Evolutionary conservation across 805 yeast genomes (phyloP).

Genomic region (Wickerhamiella kurtzmanii): DNA sequence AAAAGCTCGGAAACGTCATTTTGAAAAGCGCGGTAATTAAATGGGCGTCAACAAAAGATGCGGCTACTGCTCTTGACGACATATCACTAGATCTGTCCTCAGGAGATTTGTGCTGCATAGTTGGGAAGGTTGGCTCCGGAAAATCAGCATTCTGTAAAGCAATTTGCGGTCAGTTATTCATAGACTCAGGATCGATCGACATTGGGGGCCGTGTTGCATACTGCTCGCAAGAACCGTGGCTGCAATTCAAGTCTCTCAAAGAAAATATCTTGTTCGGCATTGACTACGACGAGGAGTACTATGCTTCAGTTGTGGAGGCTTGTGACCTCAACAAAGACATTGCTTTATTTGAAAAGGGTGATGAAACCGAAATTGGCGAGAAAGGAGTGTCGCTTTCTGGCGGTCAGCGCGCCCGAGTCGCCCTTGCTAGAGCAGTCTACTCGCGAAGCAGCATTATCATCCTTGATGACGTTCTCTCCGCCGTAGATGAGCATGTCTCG

Average conservation of each 20-base stretch:
- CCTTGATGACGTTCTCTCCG: conserved; percentile 82
- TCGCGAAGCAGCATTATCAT: conserved; percentile 81
- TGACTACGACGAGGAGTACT: conserved; percentile 61
- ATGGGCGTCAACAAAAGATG: conserved; percentile 1
- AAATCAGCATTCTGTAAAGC: conserved; percentile 73
- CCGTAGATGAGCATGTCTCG: conserved; percentile 92
- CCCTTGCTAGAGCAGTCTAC: conserved; percentile 86
- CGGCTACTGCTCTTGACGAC: conserved; percentile 41
- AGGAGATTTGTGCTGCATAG: conserved; percentile 72
- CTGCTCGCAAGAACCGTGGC: conserved; percentile 86
- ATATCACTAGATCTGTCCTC: conserved; percentile 52
- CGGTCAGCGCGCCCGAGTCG: conserved; percentile 86
- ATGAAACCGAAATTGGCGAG: conserved; percentile 81
- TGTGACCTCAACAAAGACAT: conserved; percentile 74
- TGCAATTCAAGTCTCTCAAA: conserved; percentile 74
- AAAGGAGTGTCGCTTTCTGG: conserved; percentile 93
- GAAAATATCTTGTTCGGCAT: conserved; percentile 74
- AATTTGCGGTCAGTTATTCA: conserved; percentile 62
- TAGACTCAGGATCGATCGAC: conserved; percentile 51
- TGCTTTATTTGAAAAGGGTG: conserved; percentile 67
- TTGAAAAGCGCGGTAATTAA: neutral
- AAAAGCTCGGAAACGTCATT: neutral
- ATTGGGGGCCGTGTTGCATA: conserved; percentile 65
- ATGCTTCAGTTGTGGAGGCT: conserved; percentile 46
- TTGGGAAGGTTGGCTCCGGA: conserved; percentile 85